phyloP scores from a whole-genome alignment of 1,139 yeast species.

The Hemisphaericaspora subhashii region DNA sequence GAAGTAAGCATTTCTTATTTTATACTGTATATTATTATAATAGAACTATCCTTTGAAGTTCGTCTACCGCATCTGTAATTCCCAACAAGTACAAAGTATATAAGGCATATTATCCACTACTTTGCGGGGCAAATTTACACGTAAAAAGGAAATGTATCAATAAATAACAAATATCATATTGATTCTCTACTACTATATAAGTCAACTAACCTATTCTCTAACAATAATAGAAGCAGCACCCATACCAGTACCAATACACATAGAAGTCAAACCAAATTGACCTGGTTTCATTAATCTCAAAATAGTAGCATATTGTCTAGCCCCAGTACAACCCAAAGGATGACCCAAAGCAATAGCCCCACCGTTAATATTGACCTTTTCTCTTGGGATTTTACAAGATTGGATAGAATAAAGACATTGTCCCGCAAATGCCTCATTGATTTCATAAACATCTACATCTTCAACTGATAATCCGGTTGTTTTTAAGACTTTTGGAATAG shows the following conservation, averaged over 20 bases:
- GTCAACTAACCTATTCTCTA: slow-evolving; percentile 11
- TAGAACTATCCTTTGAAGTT: too few relatives aligned
- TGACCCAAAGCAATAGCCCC: slow-evolving; percentile 18
- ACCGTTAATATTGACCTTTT: slow-evolving; percentile 16
- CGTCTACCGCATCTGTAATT: too few relatives aligned
- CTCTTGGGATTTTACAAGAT: slow-evolving; percentile 11
- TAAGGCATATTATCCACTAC: too few relatives aligned
- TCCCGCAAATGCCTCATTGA: slow-evolving; percentile 18
- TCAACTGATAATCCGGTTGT: slow-evolving; percentile 12
- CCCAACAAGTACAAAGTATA: too few relatives aligned
- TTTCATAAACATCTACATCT: slow-evolving; percentile 16
- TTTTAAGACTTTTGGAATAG: slow-evolving; percentile 33
- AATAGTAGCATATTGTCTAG: slow-evolving; percentile 17
- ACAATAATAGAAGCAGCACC: slow-evolving; percentile 16
- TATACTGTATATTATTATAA: slow-evolving; percentile 2
- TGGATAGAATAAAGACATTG: slow-evolving; percentile 17
- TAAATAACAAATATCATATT: slow-evolving; percentile 1
- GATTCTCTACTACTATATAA: not conserved
- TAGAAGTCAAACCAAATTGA: slow-evolving; percentile 16
- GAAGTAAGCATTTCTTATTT: not conserved
- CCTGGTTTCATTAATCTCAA: slow-evolving; percentile 17
- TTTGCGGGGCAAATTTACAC: too few relatives aligned
- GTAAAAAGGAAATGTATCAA: too few relatives aligned
- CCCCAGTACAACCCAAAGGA: slow-evolving; percentile 17
- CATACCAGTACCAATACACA: slow-evolving; percentile 19